Percentiles rank a stretch among this genome's conserved stretches.
Conservation (phyloP, 2,329 filamentous ascomycete genomes). For the Sclerotinia minor region DNA sequence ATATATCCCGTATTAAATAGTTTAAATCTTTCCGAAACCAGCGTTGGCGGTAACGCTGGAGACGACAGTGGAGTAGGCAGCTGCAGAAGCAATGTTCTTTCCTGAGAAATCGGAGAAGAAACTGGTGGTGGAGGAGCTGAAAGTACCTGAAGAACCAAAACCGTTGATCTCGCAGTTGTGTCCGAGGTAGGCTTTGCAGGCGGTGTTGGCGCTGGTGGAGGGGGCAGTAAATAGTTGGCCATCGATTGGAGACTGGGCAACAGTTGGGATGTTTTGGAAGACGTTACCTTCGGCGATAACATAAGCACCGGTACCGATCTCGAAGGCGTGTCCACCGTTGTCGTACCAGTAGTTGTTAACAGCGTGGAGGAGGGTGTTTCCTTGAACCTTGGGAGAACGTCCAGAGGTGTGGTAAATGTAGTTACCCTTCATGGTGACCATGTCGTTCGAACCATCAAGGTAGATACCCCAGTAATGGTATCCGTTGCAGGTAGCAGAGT, state of each 20-base stretch:
- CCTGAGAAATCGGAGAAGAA: constrained; percentile 41
- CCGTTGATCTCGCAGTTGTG: constrained; percentile 33
- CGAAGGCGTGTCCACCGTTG: constrained; percentile 49
- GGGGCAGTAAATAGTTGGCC: constrained; percentile 30
- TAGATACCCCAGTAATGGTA: constrained; percentile 52
- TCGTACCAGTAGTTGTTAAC: constrained; percentile 49
- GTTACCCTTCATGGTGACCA: constrained; percentile 48
- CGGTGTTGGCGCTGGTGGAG: constrained; percentile 31
- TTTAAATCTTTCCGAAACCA: constrained; percentile 12
- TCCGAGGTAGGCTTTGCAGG: constrained; percentile 31
- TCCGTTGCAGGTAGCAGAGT: constrained; percentile 47
- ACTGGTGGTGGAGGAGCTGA: constrained; percentile 35
- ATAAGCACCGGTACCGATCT: constrained; percentile 41
- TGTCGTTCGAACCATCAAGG: constrained; percentile 45
- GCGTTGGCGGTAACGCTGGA: constrained; percentile 4
- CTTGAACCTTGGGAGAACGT: constrained; percentile 47
- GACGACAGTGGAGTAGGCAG: constrained; percentile 24
- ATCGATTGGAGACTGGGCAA: constrained; percentile 29
- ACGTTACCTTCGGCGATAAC: constrained; percentile 50
- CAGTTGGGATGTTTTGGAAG: constrained; percentile 44
- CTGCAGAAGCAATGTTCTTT: constrained; percentile 39
- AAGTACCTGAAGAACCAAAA: constrained; percentile 39
- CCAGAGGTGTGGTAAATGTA: constrained; percentile 49
- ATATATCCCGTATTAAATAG: neutral
- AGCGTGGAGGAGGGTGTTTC: constrained; percentile 45